Evolutionary conservation across 805 yeast species (phyloP).

Genomic region (Ogataea salicorniae): DNA sequence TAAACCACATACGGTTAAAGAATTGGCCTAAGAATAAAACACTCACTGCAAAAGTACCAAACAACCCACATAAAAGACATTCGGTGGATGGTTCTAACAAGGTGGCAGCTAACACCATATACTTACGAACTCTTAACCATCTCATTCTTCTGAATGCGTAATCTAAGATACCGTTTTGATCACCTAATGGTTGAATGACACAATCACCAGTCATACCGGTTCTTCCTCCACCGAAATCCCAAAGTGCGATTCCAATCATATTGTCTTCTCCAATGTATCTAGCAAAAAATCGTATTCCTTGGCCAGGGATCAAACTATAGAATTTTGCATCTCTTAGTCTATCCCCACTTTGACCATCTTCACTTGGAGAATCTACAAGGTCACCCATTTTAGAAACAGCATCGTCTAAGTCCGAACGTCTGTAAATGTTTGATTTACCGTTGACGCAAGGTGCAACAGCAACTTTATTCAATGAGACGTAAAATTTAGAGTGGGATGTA

Average conservation of each 20-base stretch:
- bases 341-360: constrained; percentile 32
- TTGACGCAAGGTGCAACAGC: constrained; percentile 85
- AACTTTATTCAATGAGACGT: constrained; percentile 67
- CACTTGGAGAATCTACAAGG: constrained; percentile 19
- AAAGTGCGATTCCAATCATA: constrained; percentile 82
- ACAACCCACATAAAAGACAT: constrained; percentile 57
- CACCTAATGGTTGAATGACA: constrained; percentile 67
- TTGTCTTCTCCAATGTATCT: constrained; percentile 87
- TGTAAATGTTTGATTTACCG: constrained; percentile 80
- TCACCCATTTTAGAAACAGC: constrained; percentile 44
- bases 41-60: constrained; percentile 59
- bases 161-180: constrained; percentile 39
- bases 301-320: constrained; percentile 27
- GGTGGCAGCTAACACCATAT: constrained; percentile 84
- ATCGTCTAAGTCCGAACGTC: constrained; percentile 57
- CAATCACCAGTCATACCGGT: constrained; percentile 77
- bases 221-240: constrained; percentile 64
- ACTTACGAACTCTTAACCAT: constrained; percentile 82
- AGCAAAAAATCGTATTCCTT: constrained; percentile 66
- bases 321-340: constrained; percentile 27
- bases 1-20: constrained; percentile 36
- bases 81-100: constrained; percentile 85
- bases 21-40: constrained; percentile 32
- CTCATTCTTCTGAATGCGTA: constrained; percentile 67
- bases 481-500: constrained; percentile 82